Base-by-base conservation (phyloP, 2,329 filamentous ascomycete species). In the Dactylellina sp. region DNA sequence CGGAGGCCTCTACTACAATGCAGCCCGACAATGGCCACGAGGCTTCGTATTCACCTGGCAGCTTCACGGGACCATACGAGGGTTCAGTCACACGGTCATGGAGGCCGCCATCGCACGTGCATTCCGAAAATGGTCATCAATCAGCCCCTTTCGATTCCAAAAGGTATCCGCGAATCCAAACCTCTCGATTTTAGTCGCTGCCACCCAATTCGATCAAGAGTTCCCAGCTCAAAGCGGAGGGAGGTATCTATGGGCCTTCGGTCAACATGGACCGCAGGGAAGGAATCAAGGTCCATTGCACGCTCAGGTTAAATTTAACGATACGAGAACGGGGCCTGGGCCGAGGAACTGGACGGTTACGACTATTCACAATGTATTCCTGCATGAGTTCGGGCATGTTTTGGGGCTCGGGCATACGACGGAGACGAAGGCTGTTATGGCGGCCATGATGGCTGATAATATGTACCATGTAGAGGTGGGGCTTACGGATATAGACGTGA, bases 41-140 rank as follows among this genome's bases (percentile, higher is more conserved):
- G 59, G 59, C 14, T 63, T 63, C 47, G 46, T 35, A 2, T 63
- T 63, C 47, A 32, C 24, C n/a, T 63, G 59, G 59, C 59, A 39
- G 22, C 35, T 63, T 16, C 42, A 20, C 22, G 59, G 59, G 7
- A 32, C 47, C 12, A 63, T 63, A 9, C 59, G 40, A 63, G 47
- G 47, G 9, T 20, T 63, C 24, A 42, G 44, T 22, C 14, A 52
- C 9, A 35, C 32, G 18, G 39, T 7, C 18, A 63, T 63, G 59
- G n/a, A 28, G 20, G 20, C 35, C 12, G 37, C 59, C 35, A 44
- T 63, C 24, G 59, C 37, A 7, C 59, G 59, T 22, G 59, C 46
- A 14, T 63, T 63, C 14, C 32, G 53, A 37, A 63, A 63, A 46
- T 63, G 59, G 59, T 25, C 32, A n/a, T 12, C 40, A 5, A 37